Evolutionary conservation across 176 grass and related monocot genomes (phyloP), one percentile per base, ranked within the genome.

Genomic region (Avena sativa): DNA sequence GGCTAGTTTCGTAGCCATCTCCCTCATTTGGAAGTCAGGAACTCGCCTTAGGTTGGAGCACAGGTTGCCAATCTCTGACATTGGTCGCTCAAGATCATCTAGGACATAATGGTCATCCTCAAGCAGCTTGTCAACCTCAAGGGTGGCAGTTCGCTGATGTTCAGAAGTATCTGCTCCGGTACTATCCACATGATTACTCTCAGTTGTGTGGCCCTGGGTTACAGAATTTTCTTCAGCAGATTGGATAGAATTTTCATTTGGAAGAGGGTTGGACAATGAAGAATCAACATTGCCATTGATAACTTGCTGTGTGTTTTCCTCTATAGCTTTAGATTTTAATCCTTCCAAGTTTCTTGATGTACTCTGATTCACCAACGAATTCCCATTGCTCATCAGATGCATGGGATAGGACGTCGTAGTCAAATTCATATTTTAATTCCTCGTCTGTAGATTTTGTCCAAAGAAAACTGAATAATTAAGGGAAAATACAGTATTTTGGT

Each of bases 61-160:
- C 85, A 94, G 70, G 68, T 94, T 96, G 40, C 90, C 92, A 70
- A 99, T 94, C 77, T 99, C 97, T 30, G 92, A 94, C 97, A 94
- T 93, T 72, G 96, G 40, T 68, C 86, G 83, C 89, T 96, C 92
- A 71, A 94, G 87, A 83, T 94, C 92, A 88, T 96, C 94, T 76
- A 96, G 66, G 3, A 94, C 94, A 88, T 94, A 91, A 19, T 94
- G 90, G 36, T 85, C 90, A 52, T 93, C 92, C 60, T 93, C 90
- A 83, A 87, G 78, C 30, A 78, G 80, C 10, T 81, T 28, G 34
- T 58, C 28, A 14, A 32, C 49, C 9, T 81, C 83, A 74, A 74
- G 46, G 48, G 34, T 51, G 79, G 78, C 82, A 79, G 81, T 57
- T 88, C 56, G 74, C 66, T 77, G 17, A 17, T 86, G 79, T 19